Conservation (phyloP, 192 early-diverging fungal species). For the Umbelopsis vinacea region DNA sequence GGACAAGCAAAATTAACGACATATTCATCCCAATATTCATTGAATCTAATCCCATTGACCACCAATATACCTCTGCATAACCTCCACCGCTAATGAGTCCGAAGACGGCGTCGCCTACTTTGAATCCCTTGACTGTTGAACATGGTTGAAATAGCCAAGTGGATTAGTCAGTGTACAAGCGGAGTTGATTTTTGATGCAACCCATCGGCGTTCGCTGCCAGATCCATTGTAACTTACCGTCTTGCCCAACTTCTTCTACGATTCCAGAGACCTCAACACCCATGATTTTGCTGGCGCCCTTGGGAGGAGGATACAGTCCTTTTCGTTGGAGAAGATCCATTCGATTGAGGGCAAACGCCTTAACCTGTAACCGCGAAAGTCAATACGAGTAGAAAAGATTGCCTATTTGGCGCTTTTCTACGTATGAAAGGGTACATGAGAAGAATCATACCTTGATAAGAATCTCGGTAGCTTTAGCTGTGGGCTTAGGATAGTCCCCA, state of each 20-base stretch:
- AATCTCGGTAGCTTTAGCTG: slow-evolving; percentile 45
- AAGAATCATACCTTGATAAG: slow-evolving; percentile 50
- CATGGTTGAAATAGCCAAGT: neutral
- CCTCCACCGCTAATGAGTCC: slow-evolving; percentile 76
- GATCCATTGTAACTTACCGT: slow-evolving; percentile 32
- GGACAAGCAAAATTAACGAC: neutral
- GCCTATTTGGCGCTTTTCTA: neutral
- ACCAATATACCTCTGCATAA: slow-evolving; percentile 62
- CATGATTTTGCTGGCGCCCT: slow-evolving; percentile 63
- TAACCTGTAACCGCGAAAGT: slow-evolving; percentile 32
- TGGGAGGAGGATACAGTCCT: slow-evolving; percentile 70
- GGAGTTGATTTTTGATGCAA: neutral
- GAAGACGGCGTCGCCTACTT: slow-evolving; percentile 71
- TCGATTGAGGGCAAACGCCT: slow-evolving; percentile 72
- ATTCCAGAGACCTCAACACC: slow-evolving; percentile 78
- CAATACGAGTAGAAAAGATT: too few relatives aligned
- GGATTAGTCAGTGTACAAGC: neutral
- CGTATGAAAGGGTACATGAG: neutral
- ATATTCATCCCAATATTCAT: neutral
- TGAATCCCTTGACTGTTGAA: slow-evolving; percentile 47
- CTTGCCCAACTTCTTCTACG: slow-evolving; percentile 53
- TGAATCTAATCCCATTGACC: neutral
- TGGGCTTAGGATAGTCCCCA: slow-evolving; percentile 48
- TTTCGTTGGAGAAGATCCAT: slow-evolving; percentile 80
- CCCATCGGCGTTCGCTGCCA: neutral